Base-by-base conservation (phyloP, 768 basidiomycete genomes). In the Boletus eberwhitei region DNA sequence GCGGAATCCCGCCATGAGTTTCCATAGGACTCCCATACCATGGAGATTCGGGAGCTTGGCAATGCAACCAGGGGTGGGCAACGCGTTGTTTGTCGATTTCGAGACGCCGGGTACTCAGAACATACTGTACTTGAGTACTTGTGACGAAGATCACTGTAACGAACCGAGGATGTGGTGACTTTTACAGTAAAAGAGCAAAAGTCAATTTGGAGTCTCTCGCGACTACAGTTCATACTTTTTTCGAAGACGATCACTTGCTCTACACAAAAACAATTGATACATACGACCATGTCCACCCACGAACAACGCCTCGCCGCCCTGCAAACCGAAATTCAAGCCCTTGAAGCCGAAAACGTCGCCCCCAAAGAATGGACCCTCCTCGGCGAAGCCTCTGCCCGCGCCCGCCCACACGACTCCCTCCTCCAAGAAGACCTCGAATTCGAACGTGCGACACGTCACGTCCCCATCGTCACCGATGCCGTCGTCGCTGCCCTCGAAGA, bases 361-460 rank as follows among this genome's bases (percentile, higher is more conserved):
- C 79, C 83, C 48, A 98, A 98, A 72, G 86, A 92, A 56, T 99
- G 97, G 97, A 86, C 86, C 7, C 78, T 97, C 29, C 82, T 90
- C 77, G 95, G 97, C 45, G 96, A 98, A 72, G 91, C 93, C 32
- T 83, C 82, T 21, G 83, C 93, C 7, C 82, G 86, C 38, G 72
- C 86, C 40, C 81, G 97, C 48, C 96, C 97, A 5, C 85, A 92
- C 67, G 94, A 99, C 70, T 89, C 90, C 9, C 77, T 98, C 19
- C 79, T 99, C 13, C 91, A 92, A 69, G 90, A 98, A 67, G 92
- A 97, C 70, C 80, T 99, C 31, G 96, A 98, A 53, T 98, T 94
- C 59, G 97, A 98, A 56, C 87, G 93, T 29, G 83, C 87, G 22
- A 83, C 86, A 75, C 96, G 93, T 71, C 79, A 85, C 19, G 87